Evolutionary conservation across 2,329 filamentous ascomycete genomes (phyloP).

Genomic region (Diaporthe sp.): DNA sequence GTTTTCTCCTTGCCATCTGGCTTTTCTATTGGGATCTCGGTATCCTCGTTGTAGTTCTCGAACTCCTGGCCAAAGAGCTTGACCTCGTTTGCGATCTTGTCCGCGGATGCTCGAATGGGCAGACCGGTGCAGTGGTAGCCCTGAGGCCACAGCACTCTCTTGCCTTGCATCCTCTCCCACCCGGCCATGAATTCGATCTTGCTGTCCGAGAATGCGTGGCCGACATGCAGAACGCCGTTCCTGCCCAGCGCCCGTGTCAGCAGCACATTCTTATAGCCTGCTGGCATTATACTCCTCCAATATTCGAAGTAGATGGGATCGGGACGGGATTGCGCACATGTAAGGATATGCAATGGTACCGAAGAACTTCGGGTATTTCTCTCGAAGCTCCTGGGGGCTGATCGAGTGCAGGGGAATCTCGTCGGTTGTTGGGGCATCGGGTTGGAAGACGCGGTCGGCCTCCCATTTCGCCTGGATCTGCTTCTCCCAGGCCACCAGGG

Average conservation of each 20-base stretch:
- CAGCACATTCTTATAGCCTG: neutral
- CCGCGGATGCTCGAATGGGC: conserved; percentile 97
- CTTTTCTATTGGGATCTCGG: conserved; percentile 63
- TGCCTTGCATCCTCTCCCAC: conserved; percentile 91
- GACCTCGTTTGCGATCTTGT: conserved; percentile 93
- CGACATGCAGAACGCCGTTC: conserved; percentile 91
- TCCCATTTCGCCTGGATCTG: conserved; percentile 93
- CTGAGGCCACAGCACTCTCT: conserved; percentile 87
- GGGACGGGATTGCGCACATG: conserved; percentile 44
- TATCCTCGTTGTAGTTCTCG: conserved; percentile 78
- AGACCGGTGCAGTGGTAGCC: conserved; percentile 98
- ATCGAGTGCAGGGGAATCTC: conserved; percentile 81
- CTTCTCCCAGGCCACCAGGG: conserved; percentile 86
- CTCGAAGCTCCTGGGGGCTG: conserved; percentile 80
- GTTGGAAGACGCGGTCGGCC: conserved; percentile 83
- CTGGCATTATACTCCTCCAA: neutral
- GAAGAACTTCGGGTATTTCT: conserved; percentile 92
- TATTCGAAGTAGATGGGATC: neutral
- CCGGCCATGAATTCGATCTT: conserved; percentile 95
- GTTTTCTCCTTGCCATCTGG: conserved; percentile 74
- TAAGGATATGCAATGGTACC: conserved; percentile 69
- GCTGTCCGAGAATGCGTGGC: conserved; percentile 90
- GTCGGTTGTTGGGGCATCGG: conserved; percentile 82
- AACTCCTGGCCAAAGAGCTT: conserved; percentile 91
- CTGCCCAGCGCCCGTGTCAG: conserved; percentile 63